Base-by-base conservation (phyloP, 2,329 filamentous ascomycete genomes). In the Aspergillus arachidicola region DNA sequence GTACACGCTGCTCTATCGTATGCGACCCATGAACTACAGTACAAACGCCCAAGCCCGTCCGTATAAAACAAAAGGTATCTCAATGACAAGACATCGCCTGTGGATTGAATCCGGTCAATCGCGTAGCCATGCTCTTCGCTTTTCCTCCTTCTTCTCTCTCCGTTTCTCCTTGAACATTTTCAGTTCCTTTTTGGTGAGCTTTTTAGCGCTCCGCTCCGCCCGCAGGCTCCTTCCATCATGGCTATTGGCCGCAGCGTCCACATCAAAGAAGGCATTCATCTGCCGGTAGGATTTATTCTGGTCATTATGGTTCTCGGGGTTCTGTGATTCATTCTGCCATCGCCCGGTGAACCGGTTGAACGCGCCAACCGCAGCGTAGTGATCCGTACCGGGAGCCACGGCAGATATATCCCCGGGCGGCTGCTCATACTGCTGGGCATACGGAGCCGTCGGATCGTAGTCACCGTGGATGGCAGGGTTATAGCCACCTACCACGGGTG, bases 401-500 rank as follows among this genome's bases (percentile, higher is more conserved):
- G 75, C 71, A 12, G 76, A 75, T 55, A 72, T 69, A 7, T 78
- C 77, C 46, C 78, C 67, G 1, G 73, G 72, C 12, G 75, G 69
- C 54, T 78, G 72, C 64, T 81, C 78, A 51, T 84, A 76, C 53
- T 83, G 81, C 74, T 91, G 86, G 12, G 95, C 94, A 76, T 99
- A 99, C 82, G 93, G 91, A n/a, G 95, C 94, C 64, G 90, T 95
- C 4, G 94, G 93, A 73, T 99, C 95, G 82, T 97, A 99, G 80
- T 94, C 91, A 70, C 95, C 95, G 76, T 99, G 95, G 53, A 99
- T 94, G 28, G 93, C 91, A 1, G 95, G 95, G 75, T 98, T 97
- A 81, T 99, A 99, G 65, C 94, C 93, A 63, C 90, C 89, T 12
- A 72, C 66, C 6, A 85, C 86, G 26, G 86, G 80, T 60, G 79